phyloP scores from a whole-genome alignment of 2,329 filamentous ascomycete species.

The Diaporthe velutina region DNA sequence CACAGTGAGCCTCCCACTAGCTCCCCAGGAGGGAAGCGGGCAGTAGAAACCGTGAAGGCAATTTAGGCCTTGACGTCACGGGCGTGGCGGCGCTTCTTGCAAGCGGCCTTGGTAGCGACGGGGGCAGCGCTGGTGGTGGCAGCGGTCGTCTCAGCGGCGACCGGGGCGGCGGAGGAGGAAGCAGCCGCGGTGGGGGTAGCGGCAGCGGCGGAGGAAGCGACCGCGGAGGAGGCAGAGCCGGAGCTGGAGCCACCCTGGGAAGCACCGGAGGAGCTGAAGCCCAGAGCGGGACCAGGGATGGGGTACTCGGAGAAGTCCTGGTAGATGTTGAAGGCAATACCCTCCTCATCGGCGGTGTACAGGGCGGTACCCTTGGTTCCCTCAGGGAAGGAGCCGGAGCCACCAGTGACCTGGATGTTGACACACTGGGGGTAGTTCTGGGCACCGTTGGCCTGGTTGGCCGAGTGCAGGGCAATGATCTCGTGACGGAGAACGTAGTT shows the following conservation, averaged over 20 bases:
- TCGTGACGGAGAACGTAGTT: constrained; percentile 62
- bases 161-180: constrained; percentile 37
- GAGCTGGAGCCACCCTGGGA: constrained; percentile 39
- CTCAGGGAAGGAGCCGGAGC: constrained; percentile 45
- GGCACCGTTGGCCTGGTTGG: constrained; percentile 54
- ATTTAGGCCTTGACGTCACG: constrained; percentile 35
- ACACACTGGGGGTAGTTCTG: constrained; percentile 64
- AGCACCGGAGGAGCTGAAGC: constrained; percentile 41
- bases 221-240: constrained; percentile 41
- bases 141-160: constrained; percentile 27
- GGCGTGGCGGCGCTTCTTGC: constrained; percentile 39
- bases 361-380: constrained; percentile 46
- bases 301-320: constrained; percentile 41
- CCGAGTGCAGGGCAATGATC: constrained; percentile 61
- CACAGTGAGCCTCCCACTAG: background rate
- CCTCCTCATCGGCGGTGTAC: constrained; percentile 42
- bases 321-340: constrained; percentile 46
- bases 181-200: constrained; percentile 38
- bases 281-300: constrained; percentile 47
- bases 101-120: constrained; percentile 26
- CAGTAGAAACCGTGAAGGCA: background rate
- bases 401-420: constrained; percentile 57
- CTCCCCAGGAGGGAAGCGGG: background rate
- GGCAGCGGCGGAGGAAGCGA: constrained; percentile 30
- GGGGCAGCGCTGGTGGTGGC: constrained; percentile 34